Conservation (phyloP, 768 basidiomycete species). For the Boletus rufocinnamomeus region DNA sequence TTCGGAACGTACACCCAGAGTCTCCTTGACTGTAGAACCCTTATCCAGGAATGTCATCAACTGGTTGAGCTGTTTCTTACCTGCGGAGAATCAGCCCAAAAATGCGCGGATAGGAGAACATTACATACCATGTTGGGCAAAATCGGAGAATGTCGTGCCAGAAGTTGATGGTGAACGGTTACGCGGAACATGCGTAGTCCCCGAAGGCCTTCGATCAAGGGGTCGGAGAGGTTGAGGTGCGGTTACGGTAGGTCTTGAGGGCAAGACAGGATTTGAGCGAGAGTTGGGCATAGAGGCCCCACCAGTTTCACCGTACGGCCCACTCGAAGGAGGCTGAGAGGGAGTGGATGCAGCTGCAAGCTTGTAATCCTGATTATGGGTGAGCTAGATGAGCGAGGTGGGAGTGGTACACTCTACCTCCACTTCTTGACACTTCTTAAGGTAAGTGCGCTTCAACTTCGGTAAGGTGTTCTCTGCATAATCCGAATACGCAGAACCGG, state of each 20-base stretch:
- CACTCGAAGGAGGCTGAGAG: constrained; percentile 30
- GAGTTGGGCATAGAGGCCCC: constrained; percentile 37
- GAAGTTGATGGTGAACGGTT: constrained; percentile 83
- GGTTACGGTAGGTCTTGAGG: constrained; percentile 57
- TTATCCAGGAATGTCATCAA: constrained; percentile 86
- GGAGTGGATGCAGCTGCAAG: constrained; percentile 40
- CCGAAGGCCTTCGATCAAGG: constrained; percentile 72
- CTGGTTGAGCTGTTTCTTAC: constrained; percentile 85
- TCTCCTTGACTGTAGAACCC: constrained; percentile 63
- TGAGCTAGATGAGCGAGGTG: constrained; percentile 12
- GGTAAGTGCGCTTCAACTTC: constrained; percentile 74
- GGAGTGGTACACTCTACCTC: constrained; percentile 54
- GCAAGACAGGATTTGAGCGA: constrained; percentile 48
- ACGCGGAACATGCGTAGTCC: constrained; percentile 51
- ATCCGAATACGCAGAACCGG: constrained; percentile 73
- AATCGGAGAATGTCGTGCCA: constrained; percentile 79
- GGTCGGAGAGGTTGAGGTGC: constrained; percentile 76
- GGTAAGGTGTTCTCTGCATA: constrained; percentile 81
- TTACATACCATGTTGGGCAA: constrained; percentile 73
- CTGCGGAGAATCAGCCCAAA: constrained; percentile 35
- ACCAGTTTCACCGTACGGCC: constrained; percentile 37
- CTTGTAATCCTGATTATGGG: constrained; percentile 61
- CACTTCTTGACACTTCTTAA: constrained; percentile 83
- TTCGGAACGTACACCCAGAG: constrained; percentile 55
- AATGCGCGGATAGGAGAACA: background rate